Evolutionary conservation across 306 rosid genomes (phyloP).

Genomic region (Lathyrus aphaca): DNA sequence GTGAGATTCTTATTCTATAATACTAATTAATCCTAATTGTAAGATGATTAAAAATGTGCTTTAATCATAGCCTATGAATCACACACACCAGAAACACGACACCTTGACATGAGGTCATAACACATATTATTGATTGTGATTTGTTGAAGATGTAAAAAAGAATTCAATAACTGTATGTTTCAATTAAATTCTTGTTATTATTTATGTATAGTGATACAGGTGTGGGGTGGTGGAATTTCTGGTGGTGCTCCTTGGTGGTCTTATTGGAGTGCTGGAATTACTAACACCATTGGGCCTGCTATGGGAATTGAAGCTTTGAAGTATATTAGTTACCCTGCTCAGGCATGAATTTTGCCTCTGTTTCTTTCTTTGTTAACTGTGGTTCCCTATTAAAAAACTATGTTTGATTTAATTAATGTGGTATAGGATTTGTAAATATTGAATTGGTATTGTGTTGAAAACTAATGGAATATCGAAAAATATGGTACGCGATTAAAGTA

Average conservation of each 20-base stretch:
- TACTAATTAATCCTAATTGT: no score
- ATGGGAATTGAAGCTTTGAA: conserved; percentile 99
- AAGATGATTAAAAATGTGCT: no score
- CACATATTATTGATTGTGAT: no score
- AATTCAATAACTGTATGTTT: no score
- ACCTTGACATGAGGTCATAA: no score
- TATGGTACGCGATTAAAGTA: neutral
- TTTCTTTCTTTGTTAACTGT: neutral
- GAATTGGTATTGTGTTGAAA: conserved; percentile 7
- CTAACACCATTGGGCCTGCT: conserved; percentile 98
- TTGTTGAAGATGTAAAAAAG: no score
- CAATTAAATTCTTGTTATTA: neutral
- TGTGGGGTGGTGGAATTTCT: conserved; percentile 65
- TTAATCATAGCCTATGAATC: no score
- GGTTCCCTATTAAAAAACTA: neutral
- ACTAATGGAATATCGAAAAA: neutral
- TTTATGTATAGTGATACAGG: conserved; percentile 68
- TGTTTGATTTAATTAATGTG: neutral
- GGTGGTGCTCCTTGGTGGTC: conserved; percentile 93
- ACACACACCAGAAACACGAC: no score
- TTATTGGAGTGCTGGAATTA: conserved; percentile 96
- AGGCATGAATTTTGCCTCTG: conserved; percentile 51
- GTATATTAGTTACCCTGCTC: conserved; percentile 98
- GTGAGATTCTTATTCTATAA: conserved; percentile 52
- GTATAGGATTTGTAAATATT: conserved; percentile 1